Evolutionary conservation across 257 asterid species (phyloP).

Genomic region (Jaltomata sinuosa): DNA sequence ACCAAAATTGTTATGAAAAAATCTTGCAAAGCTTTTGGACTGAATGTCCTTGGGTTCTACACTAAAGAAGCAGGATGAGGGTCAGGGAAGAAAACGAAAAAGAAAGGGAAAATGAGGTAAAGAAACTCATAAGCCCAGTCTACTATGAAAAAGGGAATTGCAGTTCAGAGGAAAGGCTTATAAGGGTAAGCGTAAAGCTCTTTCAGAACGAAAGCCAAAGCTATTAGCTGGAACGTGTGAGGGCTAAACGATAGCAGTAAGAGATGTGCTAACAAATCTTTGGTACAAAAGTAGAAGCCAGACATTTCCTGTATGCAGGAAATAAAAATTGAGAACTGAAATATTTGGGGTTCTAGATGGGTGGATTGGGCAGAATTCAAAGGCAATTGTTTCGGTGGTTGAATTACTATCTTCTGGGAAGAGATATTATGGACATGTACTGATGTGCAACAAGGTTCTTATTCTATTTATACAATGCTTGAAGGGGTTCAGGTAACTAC

Average conservation of each 20-base stretch:
- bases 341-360: neutral
- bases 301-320: neutral
- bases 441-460: neutral
- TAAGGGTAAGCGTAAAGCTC: neutral
- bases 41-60: neutral
- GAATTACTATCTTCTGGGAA: neutral
- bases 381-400: neutral
- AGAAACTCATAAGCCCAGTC: neutral
- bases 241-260: neutral
- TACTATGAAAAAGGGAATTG: neutral
- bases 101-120: neutral
- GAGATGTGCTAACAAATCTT: neutral
- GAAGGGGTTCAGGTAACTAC: neutral
- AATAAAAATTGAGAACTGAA: neutral
- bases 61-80: neutral
- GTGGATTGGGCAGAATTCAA: neutral
- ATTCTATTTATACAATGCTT: neutral
- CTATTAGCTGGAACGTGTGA: neutral
- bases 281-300: neutral
- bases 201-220: neutral
- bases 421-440: neutral
- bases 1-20: neutral
- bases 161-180: neutral
- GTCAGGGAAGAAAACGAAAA: neutral
- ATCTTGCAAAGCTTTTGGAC: neutral